These are phyloP conservation scores for Brassica cretica DNA, from an alignment of 345 rosid species.

Conservation along the genomic window DNA sequence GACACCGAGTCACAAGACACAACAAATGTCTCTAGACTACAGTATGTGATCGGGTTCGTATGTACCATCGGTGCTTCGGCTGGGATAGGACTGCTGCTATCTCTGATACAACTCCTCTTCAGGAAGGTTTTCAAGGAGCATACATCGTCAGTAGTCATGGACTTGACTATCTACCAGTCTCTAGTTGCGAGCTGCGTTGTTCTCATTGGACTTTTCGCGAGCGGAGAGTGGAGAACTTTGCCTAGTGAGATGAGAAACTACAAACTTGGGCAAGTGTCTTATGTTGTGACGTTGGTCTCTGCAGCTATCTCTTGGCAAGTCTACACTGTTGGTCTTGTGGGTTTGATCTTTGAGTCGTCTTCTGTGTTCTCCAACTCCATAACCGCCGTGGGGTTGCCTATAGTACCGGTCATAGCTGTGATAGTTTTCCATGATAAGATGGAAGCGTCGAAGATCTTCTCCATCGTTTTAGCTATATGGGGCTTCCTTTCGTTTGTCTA, in stretches of 20 bases:
- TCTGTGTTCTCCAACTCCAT: conserved; percentile 36
- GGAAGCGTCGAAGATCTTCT: conserved; percentile 57
- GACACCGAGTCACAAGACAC: conserved; percentile 20
- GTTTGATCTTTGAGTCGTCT: conserved; percentile 30
- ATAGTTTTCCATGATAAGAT: conserved; percentile 53
- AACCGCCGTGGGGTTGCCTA: conserved; percentile 48
- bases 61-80: conserved; percentile 52
- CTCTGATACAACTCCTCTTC: conserved; percentile 46
- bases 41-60: conserved; percentile 43
- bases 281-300: conserved; percentile 47
- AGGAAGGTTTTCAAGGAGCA: conserved; percentile 45
- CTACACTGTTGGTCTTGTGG: conserved; percentile 44
- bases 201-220: conserved; percentile 49
- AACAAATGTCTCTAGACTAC: conserved; percentile 13
- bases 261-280: conserved; percentile 46
- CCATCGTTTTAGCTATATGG: conserved; percentile 61
- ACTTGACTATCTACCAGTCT: conserved; percentile 46
- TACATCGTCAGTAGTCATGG: conserved; percentile 41
- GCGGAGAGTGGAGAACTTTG: conserved; percentile 56
- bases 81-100: conserved; percentile 41
- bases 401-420: conserved; percentile 43
- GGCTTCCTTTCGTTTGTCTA: conserved; percentile 58
- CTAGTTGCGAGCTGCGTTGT: conserved; percentile 42
- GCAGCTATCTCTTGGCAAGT: conserved; percentile 50
- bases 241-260: conserved; percentile 49